Evolutionary conservation across 1,139 yeast genomes (phyloP).

Genomic region (Candida gigantensis): DNA sequence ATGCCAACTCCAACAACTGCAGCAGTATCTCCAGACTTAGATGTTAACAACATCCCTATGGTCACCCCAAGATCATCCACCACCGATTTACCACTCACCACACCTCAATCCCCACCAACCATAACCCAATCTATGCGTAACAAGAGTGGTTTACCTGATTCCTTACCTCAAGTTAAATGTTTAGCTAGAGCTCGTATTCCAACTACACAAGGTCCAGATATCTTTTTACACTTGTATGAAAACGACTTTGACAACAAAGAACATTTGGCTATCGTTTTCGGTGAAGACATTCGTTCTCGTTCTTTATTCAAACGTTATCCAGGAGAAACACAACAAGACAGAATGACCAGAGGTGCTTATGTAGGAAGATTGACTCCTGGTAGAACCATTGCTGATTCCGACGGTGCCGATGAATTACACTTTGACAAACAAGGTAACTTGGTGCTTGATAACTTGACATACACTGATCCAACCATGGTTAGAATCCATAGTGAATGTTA

Average conservation of each 20-base stretch:
- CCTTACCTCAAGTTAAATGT: conserved; percentile 74
- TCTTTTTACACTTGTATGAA: conserved; percentile 83
- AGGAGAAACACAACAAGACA: conserved; percentile 82
- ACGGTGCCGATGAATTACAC: conserved; percentile 44
- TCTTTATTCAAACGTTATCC: conserved; percentile 62
- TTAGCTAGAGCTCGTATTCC: conserved; percentile 92
- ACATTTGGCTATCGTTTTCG: conserved; percentile 95
- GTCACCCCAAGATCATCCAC: conserved; percentile 17
- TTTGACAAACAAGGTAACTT: conserved; percentile 53
- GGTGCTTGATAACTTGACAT: conserved; percentile 40
- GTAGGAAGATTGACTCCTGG: conserved; percentile 89
- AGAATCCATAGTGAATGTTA: conserved; percentile 97
- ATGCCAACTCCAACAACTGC: conserved; percentile 7
- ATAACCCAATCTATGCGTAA: conserved; percentile 16
- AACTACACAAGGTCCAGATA: conserved; percentile 90
- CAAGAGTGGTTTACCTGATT: conserved; percentile 28
- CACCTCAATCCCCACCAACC: conserved; percentile 16
- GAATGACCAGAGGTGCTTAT: conserved; percentile 98
- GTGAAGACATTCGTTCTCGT: conserved; percentile 82
- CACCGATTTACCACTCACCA: conserved; percentile 7
- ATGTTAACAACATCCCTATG: conserved; percentile 16
- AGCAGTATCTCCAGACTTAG: conserved; percentile 9
- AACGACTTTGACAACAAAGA: conserved; percentile 89
- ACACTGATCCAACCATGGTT: conserved; percentile 50
- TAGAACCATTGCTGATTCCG: conserved; percentile 66